Evolutionary conservation across 2,329 filamentous ascomycete species (phyloP), one percentile per base, ranked within the genome.

Genomic region (Fusarium odoratissimum): DNA sequence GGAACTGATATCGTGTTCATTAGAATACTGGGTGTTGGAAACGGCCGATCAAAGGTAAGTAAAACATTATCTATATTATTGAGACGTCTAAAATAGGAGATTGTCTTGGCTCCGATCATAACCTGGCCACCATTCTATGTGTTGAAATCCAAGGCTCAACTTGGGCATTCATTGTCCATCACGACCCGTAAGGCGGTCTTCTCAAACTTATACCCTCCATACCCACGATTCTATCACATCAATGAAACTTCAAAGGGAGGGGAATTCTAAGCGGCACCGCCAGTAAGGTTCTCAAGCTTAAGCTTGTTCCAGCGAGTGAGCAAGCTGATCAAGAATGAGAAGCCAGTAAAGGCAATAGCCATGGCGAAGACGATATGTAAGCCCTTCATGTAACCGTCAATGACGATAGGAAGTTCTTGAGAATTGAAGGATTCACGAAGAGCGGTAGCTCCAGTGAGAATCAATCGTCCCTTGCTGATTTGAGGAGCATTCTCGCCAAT

Each of bases 291-390:
- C 40, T 78, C 76, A 49, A 74, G 77, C 57, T 81, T 78, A 52
- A 83, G 80, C 74, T 79, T 83, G 67, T 75, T 77, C 84, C 84
- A 86, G 31, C 77, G 78, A 13, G 80, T 81, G 31, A 68, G 76
- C 8, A 83, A 64, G 21, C 77, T 77, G 23, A 84, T 61, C 7
- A 84, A 38, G 8, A 82, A 78, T 0, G 84, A 80, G 31, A 86
- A 58, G 6, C 84, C 84, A 4, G 81, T 84, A 35, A 84, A 86
- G 8, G 91, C 78, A 25, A 86, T 83, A 19, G 86, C 85, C 71
- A 91, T 83, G 14, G 89, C 91, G 42, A 91, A 88, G 8, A 86
- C 84, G 12, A 92, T 90, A 76, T 91, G 90, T 74, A 91, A 88
- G 0, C 89, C 88, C 59, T 88, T 81, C 74, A 88, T 92, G 81